Evolutionary conservation across 73 alveolate species (phyloP).

Genomic region (Urostyla sp.): DNA sequence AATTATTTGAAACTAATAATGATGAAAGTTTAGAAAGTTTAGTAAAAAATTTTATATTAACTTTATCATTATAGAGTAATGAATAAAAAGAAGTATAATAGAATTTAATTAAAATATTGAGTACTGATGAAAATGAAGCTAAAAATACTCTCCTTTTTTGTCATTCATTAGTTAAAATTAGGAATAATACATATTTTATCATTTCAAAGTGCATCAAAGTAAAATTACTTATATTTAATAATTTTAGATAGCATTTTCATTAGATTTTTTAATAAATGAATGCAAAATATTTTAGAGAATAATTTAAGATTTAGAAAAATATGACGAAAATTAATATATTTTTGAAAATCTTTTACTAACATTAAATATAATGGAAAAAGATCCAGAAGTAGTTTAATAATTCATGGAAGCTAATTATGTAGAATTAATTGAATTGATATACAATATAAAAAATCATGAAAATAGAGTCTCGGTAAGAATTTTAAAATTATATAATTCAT

Average conservation of each 20-base stretch:
- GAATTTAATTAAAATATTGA: constrained; percentile 24
- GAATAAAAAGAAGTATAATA: not conserved
- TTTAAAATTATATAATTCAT: not conserved
- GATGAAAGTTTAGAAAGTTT: not conserved
- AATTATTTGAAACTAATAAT: not conserved
- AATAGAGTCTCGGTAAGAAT: constrained; percentile 27
- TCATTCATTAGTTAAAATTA: not conserved
- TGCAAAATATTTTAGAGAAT: constrained; percentile 16
- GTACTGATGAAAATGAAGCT: constrained; percentile 20
- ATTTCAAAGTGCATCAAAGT: constrained; percentile 30
- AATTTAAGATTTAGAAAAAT: constrained; percentile 2
- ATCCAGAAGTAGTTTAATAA: constrained; percentile 6
- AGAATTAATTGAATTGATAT: not conserved
- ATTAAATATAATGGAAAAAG: constrained; percentile 9
- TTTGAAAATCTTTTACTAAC: constrained; percentile 30
- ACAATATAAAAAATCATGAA: not conserved
- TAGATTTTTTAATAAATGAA: constrained; percentile 2
- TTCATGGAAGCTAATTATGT: constrained; percentile 2
- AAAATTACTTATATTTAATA: not conserved
- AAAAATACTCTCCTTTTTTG: constrained; percentile 19
- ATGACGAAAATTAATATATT: constrained; percentile 41
- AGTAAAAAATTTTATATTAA: not conserved
- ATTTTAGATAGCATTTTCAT: not conserved
- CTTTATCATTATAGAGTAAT: not conserved
- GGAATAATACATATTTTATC: constrained; percentile 16